Evolutionary conservation across 192 early-diverging fungal genomes (phyloP), one percentile per base, ranked within the genome.

Genomic region (Coemansia sp.): DNA sequence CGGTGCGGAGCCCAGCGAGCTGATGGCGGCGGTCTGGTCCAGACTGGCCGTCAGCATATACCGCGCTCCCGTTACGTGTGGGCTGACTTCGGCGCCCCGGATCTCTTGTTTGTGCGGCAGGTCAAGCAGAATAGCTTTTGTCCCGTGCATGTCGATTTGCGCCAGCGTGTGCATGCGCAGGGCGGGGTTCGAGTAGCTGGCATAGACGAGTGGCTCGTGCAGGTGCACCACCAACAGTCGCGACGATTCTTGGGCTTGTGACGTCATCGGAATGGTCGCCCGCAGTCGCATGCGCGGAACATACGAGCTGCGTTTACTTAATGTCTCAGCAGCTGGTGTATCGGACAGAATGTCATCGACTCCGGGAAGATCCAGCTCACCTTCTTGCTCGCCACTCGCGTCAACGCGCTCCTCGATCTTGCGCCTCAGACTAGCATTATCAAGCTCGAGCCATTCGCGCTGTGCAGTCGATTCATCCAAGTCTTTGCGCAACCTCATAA

Each of bases 1-100:
- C 0, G 58, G 44, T 28, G 21, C 15, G 10, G 50, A 50, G 1
- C 62, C 69, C 34, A 78, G 42, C 11, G 64, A 26, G 2, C 52
- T 65, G 3, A 78, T 40, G 15, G 60, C 70, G 12, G 65, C 75
- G 2, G 70, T 66, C 37, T 68, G 62, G 51, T 78, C 75, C 22
- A 58, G 64, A 70, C 70, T 78, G 12, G 75, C 75, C 1, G 75
- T 78, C 66, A 78, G 66, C 65, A 78, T 23, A 14, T 66, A 72
- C 6, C 47, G 66, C 25, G 63, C 15, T 15, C 62, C 69, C 3
- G 54, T 5, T 0, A 11, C 23, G 52, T 69, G 63, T n/a, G 75
- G 70, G 25, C 70, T 66, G 25, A 65, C 62, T 37, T 69, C 51
- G 23, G 69, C 75, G 42, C 59, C 75, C n/a, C 69, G 59, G 19